Conservation (phyloP, 164 flowering plant genomes). For the Buxus sempervirens region DNA sequence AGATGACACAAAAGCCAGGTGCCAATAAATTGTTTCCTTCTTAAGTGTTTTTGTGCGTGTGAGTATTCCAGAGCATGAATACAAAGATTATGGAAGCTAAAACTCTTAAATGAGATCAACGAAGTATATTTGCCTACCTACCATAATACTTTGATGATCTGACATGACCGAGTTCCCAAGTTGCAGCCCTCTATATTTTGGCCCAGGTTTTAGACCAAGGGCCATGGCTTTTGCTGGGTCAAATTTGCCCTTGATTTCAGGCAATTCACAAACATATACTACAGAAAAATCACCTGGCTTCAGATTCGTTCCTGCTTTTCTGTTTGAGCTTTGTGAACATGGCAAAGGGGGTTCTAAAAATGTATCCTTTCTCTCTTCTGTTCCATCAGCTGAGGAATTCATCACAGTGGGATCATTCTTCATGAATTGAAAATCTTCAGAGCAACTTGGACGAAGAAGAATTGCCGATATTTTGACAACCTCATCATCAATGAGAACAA, state of each 20-base stretch:
- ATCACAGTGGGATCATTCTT: conserved; percentile 2
- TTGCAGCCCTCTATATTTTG: conserved; percentile 81
- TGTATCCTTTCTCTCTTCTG: conserved; percentile 9
- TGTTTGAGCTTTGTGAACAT: conserved; percentile 11
- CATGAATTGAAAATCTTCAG: conserved; percentile 19
- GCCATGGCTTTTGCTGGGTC: conserved; percentile 77
- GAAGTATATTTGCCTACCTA: conserved; percentile 22
- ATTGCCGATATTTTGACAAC: conserved; percentile 87
- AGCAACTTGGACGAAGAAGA: conserved; percentile 47
- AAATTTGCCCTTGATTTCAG: conserved; percentile 90
- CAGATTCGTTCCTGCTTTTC: conserved; percentile 7
- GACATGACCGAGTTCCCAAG: conserved; percentile 83
- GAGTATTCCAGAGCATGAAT: background rate
- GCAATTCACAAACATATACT: conserved; percentile 80
- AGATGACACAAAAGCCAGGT: background rate
- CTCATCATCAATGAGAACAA: conserved; percentile 72
- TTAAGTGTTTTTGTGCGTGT: background rate
- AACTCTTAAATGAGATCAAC: background rate
- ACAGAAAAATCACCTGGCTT: conserved; percentile 89
- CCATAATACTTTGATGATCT: conserved; percentile 67
- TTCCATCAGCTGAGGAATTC: conserved; percentile 8
- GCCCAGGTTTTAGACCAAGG: conserved; percentile 85
- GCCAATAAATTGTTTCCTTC: background rate
- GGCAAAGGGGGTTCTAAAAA: conserved; percentile 7
- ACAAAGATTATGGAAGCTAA: background rate